Conservation (phyloP, 2,329 filamentous ascomycete species). For the Mariannaea elegans region DNA sequence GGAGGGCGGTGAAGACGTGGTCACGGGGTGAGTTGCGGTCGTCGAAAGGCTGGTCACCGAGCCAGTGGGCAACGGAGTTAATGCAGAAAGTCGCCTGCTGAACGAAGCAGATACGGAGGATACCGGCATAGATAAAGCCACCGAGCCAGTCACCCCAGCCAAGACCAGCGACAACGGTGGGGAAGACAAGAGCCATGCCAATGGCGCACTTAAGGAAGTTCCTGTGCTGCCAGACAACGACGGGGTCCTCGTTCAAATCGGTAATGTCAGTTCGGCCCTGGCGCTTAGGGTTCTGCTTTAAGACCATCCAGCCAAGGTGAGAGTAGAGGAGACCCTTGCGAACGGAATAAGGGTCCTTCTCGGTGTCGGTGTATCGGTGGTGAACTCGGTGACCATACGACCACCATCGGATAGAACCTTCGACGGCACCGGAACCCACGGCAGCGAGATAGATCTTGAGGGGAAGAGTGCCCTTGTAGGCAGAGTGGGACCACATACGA, state of each 20-base stretch:
- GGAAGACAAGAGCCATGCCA: conserved; percentile 80
- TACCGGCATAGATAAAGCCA: conserved; percentile 85
- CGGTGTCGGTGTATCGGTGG: conserved; percentile 91
- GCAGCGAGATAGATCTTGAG: conserved; percentile 85
- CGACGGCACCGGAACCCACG: conserved; percentile 82
- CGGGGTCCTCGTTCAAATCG: conserved; percentile 84
- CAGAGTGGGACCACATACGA: conserved; percentile 86
- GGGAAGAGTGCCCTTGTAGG: conserved; percentile 79
- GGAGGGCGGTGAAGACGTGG: conserved; percentile 84
- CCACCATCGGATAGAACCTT: conserved; percentile 92
- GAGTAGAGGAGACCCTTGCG: conserved; percentile 88
- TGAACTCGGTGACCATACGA: conserved; percentile 86
- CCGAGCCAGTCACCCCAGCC: conserved; percentile 84
- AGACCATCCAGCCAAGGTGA: conserved; percentile 85
- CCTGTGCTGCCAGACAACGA: conserved; percentile 88
- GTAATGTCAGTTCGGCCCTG: conserved; percentile 89
- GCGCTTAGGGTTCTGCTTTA: conserved; percentile 92
- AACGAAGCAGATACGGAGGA: conserved; percentile 87
- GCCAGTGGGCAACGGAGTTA: conserved; percentile 90
- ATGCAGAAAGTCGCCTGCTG: conserved; percentile 94
- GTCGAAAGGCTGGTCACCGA: conserved; percentile 91
- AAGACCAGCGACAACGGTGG: conserved; percentile 78
- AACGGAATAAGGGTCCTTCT: conserved; percentile 91
- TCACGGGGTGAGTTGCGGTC: conserved; percentile 92
- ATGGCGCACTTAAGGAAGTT: conserved; percentile 85